These are phyloP conservation scores for Clonostachys rhizophaga DNA, from an alignment of 2,329 filamentous ascomycete species.

Conservation along the genomic window DNA sequence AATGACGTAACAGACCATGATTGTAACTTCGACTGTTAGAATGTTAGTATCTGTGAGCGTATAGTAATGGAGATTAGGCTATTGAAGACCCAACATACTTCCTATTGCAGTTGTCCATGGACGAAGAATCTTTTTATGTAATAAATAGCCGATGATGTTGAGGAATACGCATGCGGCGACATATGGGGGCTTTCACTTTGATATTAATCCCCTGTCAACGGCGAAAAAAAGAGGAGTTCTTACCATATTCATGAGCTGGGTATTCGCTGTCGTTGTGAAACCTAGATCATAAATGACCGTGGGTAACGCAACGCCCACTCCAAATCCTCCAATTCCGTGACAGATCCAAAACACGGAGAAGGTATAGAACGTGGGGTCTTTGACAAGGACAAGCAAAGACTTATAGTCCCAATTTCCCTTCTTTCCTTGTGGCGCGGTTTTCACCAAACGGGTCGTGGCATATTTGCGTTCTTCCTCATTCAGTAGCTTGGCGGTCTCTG, in stretches of 20 bases:
- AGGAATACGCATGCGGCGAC: constrained; percentile 15
- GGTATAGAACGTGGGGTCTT: constrained; percentile 11
- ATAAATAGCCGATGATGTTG: constrained; percentile 11
- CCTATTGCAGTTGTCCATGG: constrained; percentile 14
- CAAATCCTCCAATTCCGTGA: constrained; percentile 18
- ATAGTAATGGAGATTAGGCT: neutral
- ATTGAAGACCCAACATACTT: neutral
- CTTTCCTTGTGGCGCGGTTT: constrained; percentile 11
- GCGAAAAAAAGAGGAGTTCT: neutral
- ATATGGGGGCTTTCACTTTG: constrained; percentile 8
- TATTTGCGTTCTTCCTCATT: constrained; percentile 9
- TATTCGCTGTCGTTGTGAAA: constrained; percentile 15
- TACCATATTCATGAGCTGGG: constrained; percentile 18
- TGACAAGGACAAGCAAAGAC: constrained; percentile 5
- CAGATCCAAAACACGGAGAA: constrained; percentile 17
- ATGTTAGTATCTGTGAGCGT: neutral
- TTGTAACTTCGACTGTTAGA: constrained; percentile 17
- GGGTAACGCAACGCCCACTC: constrained; percentile 16
- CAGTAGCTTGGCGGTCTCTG: constrained; percentile 13
- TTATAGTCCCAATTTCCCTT: constrained; percentile 10
- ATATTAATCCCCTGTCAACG: no score
- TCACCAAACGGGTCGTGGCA: constrained; percentile 11
- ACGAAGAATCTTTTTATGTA: constrained; percentile 11
- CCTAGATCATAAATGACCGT: constrained; percentile 19
- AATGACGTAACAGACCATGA: constrained; percentile 30